Conservation (phyloP, 768 basidiomycete species). For the Mycena amicta region DNA sequence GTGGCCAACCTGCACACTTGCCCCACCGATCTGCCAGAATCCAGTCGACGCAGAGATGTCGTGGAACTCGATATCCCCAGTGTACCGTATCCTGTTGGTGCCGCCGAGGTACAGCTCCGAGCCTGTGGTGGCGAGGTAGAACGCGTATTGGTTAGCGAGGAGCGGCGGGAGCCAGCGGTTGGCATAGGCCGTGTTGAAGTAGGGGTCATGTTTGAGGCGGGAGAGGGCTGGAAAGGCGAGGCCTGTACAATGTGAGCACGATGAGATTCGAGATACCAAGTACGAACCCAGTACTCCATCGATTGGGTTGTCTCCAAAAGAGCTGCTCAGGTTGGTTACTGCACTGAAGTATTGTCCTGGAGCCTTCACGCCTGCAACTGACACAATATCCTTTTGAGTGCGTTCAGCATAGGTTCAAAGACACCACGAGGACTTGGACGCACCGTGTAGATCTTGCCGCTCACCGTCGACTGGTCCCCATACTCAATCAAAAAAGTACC, state of each 20-base stretch:
- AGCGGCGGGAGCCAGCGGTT: slow-evolving; percentile 32
- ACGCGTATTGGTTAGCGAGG: slow-evolving; percentile 43
- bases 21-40: slow-evolving; percentile 26
- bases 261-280: slow-evolving; percentile 25
- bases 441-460: slow-evolving; percentile 41
- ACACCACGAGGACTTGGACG: neutral
- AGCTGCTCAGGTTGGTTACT: slow-evolving; percentile 33
- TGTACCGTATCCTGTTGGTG: slow-evolving; percentile 45
- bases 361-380: slow-evolving; percentile 18
- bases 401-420: no score
- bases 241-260: slow-evolving; percentile 20
- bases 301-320: slow-evolving; percentile 22
- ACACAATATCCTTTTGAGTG: slow-evolving; percentile 1
- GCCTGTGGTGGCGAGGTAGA: slow-evolving; percentile 40
- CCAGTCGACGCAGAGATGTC: slow-evolving; percentile 23
- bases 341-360: slow-evolving; percentile 30
- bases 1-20: slow-evolving; percentile 9
- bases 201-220: slow-evolving; percentile 28
- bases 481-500: slow-evolving; percentile 40
- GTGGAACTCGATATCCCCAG: slow-evolving; percentile 39
- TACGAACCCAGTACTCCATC: slow-evolving; percentile 23
- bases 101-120: slow-evolving; percentile 57
- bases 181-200: slow-evolving; percentile 43
- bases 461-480: slow-evolving; percentile 44
- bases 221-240: slow-evolving; percentile 39